Base-by-base conservation (phyloP, 2,329 filamentous ascomycete species). In the Coniella lustricola region DNA sequence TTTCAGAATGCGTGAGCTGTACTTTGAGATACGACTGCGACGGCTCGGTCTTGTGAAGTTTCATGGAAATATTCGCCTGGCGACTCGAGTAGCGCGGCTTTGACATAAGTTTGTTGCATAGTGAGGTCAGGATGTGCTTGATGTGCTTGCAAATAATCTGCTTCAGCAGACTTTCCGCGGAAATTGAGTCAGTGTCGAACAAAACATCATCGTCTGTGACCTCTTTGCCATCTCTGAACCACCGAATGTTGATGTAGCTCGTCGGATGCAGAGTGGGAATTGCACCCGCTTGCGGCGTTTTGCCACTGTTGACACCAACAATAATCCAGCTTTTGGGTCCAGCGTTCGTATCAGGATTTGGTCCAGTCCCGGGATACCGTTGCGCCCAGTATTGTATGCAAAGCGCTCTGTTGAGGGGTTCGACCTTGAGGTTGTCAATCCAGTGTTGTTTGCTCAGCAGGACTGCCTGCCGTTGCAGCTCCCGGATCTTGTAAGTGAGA, bases 371-470 rank as follows among this genome's bases (percentile, higher is more conserved):
- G 18, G 64, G 60, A 49, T 76, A 74, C 57, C 82, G 79, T 44
- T 79, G 76, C 14, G 79, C 74, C 93, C 93, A 98, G 67, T 98
- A 98, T 60, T 96, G 90, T 31, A 98, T 78, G 9, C 90, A 81
- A 50, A 98, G 71, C 22, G 85, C 85, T 52, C 93, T 80, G 62
- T 93, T 87, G 33, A 95, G 73, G 22, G 83, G 75, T 62, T 96
- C 88, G 14, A 95, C 76, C 58, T 80, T 81, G 39, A 97, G 65
- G 31, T 84, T 82, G 48, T 87, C 84, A 29, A 83, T 81, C 91
- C 93, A 97, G 29, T 81, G 79, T 3, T 77, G 78, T 49, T 76
- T 79, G 48, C 76, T 75, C 50, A 98, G 71, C 36, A 84, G 80
- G 22, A 76, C 55, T 2, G 88, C 88, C 70, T 98, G 93, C 54